Conservation (phyloP, 202 grass and related monocot species). For the Digitaria exilis region DNA sequence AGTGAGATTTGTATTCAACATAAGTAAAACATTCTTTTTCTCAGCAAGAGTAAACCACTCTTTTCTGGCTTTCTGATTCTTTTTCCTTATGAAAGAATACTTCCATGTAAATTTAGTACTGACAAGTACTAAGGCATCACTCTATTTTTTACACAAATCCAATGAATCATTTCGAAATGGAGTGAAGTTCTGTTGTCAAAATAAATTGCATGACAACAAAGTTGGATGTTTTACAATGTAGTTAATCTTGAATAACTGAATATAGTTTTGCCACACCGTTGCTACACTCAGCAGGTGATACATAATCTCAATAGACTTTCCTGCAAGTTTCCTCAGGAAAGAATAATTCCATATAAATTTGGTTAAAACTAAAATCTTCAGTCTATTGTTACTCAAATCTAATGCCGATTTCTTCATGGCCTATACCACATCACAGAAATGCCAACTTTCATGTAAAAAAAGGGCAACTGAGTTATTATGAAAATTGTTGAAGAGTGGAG, state of each 20-base stretch:
- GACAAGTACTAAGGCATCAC: too few species aligned
- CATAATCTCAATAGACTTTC: neutral
- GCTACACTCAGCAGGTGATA: too few species aligned
- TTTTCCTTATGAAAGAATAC: too few species aligned
- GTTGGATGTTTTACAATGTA: neutral
- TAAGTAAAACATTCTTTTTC: neutral
- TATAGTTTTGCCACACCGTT: neutral
- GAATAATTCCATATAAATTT: neutral
- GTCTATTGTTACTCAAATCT: neutral
- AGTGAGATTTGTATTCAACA: neutral
- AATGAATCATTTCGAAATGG: neutral
- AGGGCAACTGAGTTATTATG: neutral
- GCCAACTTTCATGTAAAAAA: neutral
- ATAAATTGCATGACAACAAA: neutral
- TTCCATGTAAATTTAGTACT: too few species aligned
- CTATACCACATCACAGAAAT: neutral
- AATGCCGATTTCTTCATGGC: neutral
- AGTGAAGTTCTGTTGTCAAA: neutral
- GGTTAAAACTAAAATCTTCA: neutral
- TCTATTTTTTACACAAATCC: too few species aligned
- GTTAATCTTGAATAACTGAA: neutral
- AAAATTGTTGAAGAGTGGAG: too few species aligned
- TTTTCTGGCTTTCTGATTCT: too few species aligned
- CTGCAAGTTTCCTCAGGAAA: neutral
- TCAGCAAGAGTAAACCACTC: too few species aligned